phyloP scores from a whole-genome alignment of 2,329 filamentous ascomycete genomes.

The Pseudogymnoascus sp. region DNA sequence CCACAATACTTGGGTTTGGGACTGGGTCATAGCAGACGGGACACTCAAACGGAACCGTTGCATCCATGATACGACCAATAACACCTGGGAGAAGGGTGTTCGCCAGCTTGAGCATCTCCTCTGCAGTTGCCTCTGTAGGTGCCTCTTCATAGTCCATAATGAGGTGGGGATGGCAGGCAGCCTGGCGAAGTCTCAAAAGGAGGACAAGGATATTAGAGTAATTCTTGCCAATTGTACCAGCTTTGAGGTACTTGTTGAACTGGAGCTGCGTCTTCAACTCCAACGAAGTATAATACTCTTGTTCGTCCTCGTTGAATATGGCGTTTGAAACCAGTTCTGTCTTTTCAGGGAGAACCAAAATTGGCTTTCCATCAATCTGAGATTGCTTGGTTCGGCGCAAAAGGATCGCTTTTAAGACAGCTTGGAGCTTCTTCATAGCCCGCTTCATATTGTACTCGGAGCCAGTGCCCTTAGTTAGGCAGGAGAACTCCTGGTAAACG shows the following conservation, averaged over 20 bases:
- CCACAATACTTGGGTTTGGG: constrained; percentile 65
- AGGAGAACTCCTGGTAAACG: constrained; percentile 33
- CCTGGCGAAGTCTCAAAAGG: constrained; percentile 69
- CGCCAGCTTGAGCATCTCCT: constrained; percentile 50
- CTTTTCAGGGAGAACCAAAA: constrained; percentile 60
- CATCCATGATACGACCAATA: constrained; percentile 52
- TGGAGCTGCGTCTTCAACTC: constrained; percentile 58
- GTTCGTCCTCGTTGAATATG: constrained; percentile 58
- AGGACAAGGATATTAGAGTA: constrained; percentile 78
- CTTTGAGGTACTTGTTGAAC: constrained; percentile 69
- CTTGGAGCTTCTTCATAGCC: constrained; percentile 65
- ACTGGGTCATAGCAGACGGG: constrained; percentile 74
- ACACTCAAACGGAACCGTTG: constrained; percentile 53
- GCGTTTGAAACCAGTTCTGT: constrained; percentile 53
- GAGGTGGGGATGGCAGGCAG: constrained; percentile 68
- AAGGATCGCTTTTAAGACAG: constrained; percentile 70
- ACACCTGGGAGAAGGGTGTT: constrained; percentile 50
- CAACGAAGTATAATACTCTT: constrained; percentile 54
- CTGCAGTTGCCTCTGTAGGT: constrained; percentile 13
- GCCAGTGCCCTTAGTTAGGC: constrained; percentile 20
- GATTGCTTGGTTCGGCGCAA: constrained; percentile 76
- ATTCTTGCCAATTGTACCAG: constrained; percentile 58
- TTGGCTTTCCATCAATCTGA: constrained; percentile 68
- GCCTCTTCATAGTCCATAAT: constrained; percentile 53
- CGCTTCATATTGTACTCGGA: constrained; percentile 19